These are phyloP conservation scores for Amanita pseudoporphyria DNA, from an alignment of 768 basidiomycete species.

Conservation along the genomic window DNA sequence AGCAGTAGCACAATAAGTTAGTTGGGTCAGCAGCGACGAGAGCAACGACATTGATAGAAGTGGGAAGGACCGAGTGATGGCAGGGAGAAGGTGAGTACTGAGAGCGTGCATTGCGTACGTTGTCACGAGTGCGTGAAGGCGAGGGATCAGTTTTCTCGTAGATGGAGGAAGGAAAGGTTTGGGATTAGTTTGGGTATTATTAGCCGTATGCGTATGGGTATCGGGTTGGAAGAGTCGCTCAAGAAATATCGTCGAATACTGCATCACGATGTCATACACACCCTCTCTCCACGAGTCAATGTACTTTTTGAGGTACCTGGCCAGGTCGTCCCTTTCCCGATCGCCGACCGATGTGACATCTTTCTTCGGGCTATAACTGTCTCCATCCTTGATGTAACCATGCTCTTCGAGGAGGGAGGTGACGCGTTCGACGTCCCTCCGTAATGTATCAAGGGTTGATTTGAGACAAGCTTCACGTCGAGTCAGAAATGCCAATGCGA, in stretches of 20 bases:
- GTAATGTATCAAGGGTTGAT: slow-evolving; percentile 42
- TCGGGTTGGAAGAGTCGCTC: slow-evolving; percentile 41
- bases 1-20: slow-evolving; percentile 88
- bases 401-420: slow-evolving; percentile 8
- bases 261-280: slow-evolving; percentile 85
- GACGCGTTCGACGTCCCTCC: slow-evolving; percentile 34
- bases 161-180: slow-evolving; percentile 13
- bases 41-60: slow-evolving; percentile 54
- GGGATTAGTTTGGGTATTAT: slow-evolving; percentile 9
- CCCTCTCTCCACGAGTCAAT: slow-evolving; percentile 89
- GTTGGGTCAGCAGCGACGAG: slow-evolving; percentile 81
- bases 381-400: neutral
- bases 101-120: slow-evolving; percentile 55
- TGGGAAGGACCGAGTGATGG: slow-evolving; percentile 53
- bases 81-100: slow-evolving; percentile 57
- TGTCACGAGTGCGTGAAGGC: slow-evolving; percentile 45
- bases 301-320: slow-evolving; percentile 75
- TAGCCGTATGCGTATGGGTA: slow-evolving; percentile 9
- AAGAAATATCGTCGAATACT: slow-evolving; percentile 84
- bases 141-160: slow-evolving; percentile 15
- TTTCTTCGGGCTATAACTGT: slow-evolving; percentile 1
- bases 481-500: slow-evolving; percentile 80
- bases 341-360: slow-evolving; percentile 35
- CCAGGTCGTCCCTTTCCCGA: slow-evolving; percentile 59
- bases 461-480: slow-evolving; percentile 55